Base-by-base conservation (phyloP, 805 yeast genomes). In the Metschnikowia chrysomelidarum region DNA sequence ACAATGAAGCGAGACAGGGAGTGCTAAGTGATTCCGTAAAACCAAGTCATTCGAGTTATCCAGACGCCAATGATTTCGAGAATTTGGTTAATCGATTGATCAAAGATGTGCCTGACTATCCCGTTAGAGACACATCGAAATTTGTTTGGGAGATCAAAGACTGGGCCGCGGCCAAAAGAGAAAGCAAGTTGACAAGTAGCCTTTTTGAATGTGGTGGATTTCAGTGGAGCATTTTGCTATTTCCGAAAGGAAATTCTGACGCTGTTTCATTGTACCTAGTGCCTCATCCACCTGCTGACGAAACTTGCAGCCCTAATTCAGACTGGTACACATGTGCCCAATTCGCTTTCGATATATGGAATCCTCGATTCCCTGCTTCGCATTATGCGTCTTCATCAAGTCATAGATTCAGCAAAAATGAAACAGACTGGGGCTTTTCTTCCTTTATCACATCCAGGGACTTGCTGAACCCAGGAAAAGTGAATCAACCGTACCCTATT, bases 371-470 rank as follows among this genome's bases (percentile, higher is more conserved):
- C 51, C 83, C 89, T 0, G 57, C 69, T 4, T 63, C 76, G n/a
- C 79, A 75, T 53, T 65, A 77, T 17, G 61, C 73, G 9, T 81
- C 78, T 50, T 71, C 75, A 6, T 82, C 96, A 0, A 76, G 76
- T 39, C 96, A 88, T 56, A 67, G 98, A 43, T 93, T 87, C 62
- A 76, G 71, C 46, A 69, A 78, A 7, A 65, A 70, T 30, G 95
- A 86, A 36, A 76, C 86, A 1, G 99, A 93, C 58, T 93, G 99
- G 99, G 99, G 99, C 18, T 93, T 93, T 60, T 76, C 89, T 7
- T 80, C 80, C 40, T 80, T 87, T 50, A 64, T 79, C 13, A 21
- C 44, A 5, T 34, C 39, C 7, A 34, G 41, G 10, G 91, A 83
- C 37, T 51, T 75, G 19, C 67, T 75, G 26, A 46, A 27, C 34